Evolutionary conservation across 495 filamentous ascomycete genomes (phyloP), one percentile per base, ranked within the genome.

Genomic region (Hypomontagnella submonticulosa): DNA sequence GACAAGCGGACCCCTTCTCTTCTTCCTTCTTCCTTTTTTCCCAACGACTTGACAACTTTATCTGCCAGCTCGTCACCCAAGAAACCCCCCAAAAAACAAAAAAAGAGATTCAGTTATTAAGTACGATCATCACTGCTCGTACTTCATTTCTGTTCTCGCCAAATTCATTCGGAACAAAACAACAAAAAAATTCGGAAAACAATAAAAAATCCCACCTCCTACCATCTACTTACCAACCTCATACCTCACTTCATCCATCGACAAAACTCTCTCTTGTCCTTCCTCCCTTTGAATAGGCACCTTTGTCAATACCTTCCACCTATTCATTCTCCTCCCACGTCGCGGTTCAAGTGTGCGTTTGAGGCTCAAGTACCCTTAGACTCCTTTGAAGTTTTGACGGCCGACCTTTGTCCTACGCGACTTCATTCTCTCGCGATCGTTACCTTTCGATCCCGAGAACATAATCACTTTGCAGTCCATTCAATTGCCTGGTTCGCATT

Each of bases 181-280:
- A 73, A 68, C 83, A 84, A 85, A 85, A 84, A 85, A 84, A 66
- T 81, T 82, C 79, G 83, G 82, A 74, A 74, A 72, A 74, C 54
- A 47, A 70, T 15, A 66, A 70, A 76, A 72, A 72, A 57, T 19
- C 59, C 70, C 56, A 67, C 49, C 56, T 67, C 43, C 47, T 13
- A 8, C 46, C 63, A 66, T 63, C 71, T 68, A 63, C 66, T 64
- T 60, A 67, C 63, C 30, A 47, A 52, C 55, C 55, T 56, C 61
- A 54, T 63, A 58, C 51, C 58, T 65, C 43, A 46, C 12, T 50
- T 51, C 36, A 51, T 47, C 43, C 30, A 9, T 52, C 57, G 46
- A 65, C 43, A n/a, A 46, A n/a, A 36, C 49, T 55, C 47, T 53
- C 23, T 27, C 23, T 2, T 27, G 23, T 27, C 16, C 18, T 47